Percentiles rank a stretch among this genome's conserved stretches.
Conservation (phyloP, 148 eudicot species). For the Bassia scoparia region DNA sequence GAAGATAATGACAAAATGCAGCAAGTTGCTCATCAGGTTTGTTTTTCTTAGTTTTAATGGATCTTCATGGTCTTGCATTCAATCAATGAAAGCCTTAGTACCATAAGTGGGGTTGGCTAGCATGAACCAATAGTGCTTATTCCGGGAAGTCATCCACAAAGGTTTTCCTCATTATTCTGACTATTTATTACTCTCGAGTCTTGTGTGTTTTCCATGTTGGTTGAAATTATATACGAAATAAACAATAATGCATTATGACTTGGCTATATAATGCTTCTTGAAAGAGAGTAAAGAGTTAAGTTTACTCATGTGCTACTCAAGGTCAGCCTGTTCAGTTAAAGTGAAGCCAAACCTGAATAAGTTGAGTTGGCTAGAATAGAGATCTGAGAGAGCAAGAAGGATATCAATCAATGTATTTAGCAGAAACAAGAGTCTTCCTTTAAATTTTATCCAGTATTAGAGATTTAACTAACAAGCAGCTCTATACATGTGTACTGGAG, state of each 20-base stretch:
- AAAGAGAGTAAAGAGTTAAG: not conserved
- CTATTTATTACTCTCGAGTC: not conserved
- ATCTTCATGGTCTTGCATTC: no score
- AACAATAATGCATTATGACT: not conserved
- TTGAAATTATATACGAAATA: not conserved
- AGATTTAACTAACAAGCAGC: no score
- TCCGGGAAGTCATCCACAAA: no score
- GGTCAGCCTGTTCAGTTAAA: not conserved
- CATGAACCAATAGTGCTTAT: no score
- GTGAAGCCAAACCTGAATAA: no score
- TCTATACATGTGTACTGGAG: not conserved
- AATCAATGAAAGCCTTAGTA: no score
- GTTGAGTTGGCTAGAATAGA: no score
- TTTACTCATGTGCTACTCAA: not conserved
- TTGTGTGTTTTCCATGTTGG: conserved; percentile 2
- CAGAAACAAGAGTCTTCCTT: no score
- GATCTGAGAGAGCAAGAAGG: no score
- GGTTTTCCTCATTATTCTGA: not conserved
- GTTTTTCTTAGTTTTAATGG: not conserved
- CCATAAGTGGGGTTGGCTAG: no score
- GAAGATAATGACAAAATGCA: not conserved
- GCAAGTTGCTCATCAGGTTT: conserved; percentile 18
- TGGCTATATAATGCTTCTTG: not conserved
- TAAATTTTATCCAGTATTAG: no score
- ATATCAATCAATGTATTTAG: no score